Evolutionary conservation across 352 stramenopile genomes (phyloP).

Genomic region (Globisporangium megalacanthum): DNA sequence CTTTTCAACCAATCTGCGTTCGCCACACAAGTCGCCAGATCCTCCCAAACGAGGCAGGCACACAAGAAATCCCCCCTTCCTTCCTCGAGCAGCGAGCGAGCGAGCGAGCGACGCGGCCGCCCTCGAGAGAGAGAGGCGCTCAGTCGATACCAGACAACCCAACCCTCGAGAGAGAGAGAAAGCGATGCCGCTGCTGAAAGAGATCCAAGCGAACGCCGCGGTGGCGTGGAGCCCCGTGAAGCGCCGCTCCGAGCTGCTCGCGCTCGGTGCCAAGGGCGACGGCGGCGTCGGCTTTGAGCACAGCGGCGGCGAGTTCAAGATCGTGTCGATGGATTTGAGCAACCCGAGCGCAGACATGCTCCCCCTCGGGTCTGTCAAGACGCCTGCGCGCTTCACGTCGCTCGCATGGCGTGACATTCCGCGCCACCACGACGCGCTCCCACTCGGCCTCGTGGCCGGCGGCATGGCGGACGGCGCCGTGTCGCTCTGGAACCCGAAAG

Average conservation of each 20-base stretch:
- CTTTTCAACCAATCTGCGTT: background rate
- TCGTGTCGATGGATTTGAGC: conserved; percentile 93
- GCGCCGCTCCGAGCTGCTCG: conserved; percentile 68
- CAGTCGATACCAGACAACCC: background rate
- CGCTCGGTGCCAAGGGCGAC: conserved; percentile 92
- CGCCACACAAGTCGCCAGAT: background rate
- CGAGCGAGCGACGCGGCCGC: too few relatives aligned
- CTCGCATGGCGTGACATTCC: conserved; percentile 91
- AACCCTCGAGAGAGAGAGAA: background rate
- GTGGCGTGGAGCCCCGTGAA: conserved; percentile 87
- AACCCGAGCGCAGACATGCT: conserved; percentile 60
- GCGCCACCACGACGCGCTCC: conserved; percentile 66
- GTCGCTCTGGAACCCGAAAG: conserved; percentile 94
- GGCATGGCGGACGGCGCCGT: conserved; percentile 97
- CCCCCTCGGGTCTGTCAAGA: conserved; percentile 87
- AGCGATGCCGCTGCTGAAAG: conserved; percentile 87
- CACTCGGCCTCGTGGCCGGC: conserved; percentile 92
- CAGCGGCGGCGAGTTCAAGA: conserved; percentile 95
- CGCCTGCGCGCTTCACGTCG: conserved; percentile 89
- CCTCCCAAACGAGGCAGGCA: background rate
- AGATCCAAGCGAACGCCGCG: conserved; percentile 86
- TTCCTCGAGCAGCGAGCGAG: background rate
- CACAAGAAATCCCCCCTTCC: background rate
- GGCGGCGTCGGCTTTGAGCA: conserved; percentile 96
- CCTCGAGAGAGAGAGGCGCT: too few relatives aligned